Evolutionary conservation across 2,329 filamentous ascomycete genomes (phyloP).

Genomic region (Tolypocladium endophyticum): DNA sequence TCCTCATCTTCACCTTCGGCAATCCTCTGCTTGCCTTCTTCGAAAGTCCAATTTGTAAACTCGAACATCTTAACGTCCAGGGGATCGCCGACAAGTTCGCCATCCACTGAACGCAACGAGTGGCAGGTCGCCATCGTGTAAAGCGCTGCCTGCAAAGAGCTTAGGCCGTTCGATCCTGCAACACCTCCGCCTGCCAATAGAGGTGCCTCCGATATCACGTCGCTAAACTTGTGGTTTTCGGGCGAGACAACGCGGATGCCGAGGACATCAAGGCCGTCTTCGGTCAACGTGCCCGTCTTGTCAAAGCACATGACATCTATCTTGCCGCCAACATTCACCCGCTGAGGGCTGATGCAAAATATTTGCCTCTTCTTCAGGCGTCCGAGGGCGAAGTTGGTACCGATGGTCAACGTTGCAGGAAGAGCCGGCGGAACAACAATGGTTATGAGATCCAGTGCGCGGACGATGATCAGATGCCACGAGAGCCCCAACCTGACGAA

Average conservation of each 20-base stretch:
- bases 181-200: not conserved
- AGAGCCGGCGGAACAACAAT: slow-evolving; percentile 94
- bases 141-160: slow-evolving; percentile 50
- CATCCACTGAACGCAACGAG: slow-evolving; percentile 76
- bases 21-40: slow-evolving; percentile 67
- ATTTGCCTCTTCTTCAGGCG: slow-evolving; percentile 83
- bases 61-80: slow-evolving; percentile 98
- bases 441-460: slow-evolving; percentile 89
- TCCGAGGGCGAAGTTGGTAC: slow-evolving; percentile 85
- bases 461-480: slow-evolving; percentile 84
- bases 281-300: slow-evolving; percentile 96
- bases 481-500: slow-evolving; percentile 75
- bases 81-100: slow-evolving; percentile 84
- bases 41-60: slow-evolving; percentile 85
- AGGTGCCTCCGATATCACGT: slow-evolving; percentile 53
- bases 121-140: slow-evolving; percentile 98
- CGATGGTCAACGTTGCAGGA: slow-evolving; percentile 90
- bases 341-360: slow-evolving; percentile 94
- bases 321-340: slow-evolving; percentile 94
- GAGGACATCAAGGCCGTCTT: slow-evolving; percentile 89
- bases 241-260: slow-evolving; percentile 71
- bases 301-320: slow-evolving; percentile 96
- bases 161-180: slow-evolving; percentile 3
- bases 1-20: slow-evolving; percentile 62
- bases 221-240: slow-evolving; percentile 55